Evolutionary conservation across 805 yeast species (phyloP), one percentile per base, ranked within the genome.

Genomic region (Yamadazyma scolyti): DNA sequence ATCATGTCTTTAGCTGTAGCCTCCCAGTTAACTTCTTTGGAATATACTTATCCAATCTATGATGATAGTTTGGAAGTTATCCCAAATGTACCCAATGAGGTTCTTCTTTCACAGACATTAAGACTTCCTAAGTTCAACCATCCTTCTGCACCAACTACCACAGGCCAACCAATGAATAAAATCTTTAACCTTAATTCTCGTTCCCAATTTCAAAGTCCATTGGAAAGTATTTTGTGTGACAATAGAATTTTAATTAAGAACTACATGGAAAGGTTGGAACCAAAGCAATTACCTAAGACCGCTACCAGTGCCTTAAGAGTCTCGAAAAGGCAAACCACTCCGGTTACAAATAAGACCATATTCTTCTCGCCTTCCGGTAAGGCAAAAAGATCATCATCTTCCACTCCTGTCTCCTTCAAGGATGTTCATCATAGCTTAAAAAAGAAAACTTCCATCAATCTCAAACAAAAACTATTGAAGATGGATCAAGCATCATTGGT

Each of bases 341-440:
- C 36, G 8, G 20, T 46, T 9, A 52, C 52, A 4, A 54, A 48
- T 30, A 54, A 48, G 28, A 47, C 60, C 9, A 43, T 47, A 1
- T 50, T 37, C 35, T 54, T 53, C 33, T 55, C 61, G 9, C 58
- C 61, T 17, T 43, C 54, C 6, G 52, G 47, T 29, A 27, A 50
- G 42, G 44, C 34, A 30, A 36, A 46, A 37, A 33, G 40, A 30
- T 8, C 15, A 4, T n/a, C n/a, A n/a, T 51, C 43, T 23, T 48
- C 58, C 9, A 57, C 62, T 8, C 61, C 62, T 6, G 49, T 48
- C 5, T 33, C 54, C 7, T 33, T 45, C 5, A 50, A 49, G 21
- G 54, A 51, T 19, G 32, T 42, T 20, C 39, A 40, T 17, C 42
- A 43, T 15, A 31, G 33, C 18, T 36, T 43, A n/a, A 47, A 29